Evolutionary conservation across 2,329 filamentous ascomycete genomes (phyloP), one percentile per base, ranked within the genome.

Genomic region (Ascochyta viciae-villosae): DNA sequence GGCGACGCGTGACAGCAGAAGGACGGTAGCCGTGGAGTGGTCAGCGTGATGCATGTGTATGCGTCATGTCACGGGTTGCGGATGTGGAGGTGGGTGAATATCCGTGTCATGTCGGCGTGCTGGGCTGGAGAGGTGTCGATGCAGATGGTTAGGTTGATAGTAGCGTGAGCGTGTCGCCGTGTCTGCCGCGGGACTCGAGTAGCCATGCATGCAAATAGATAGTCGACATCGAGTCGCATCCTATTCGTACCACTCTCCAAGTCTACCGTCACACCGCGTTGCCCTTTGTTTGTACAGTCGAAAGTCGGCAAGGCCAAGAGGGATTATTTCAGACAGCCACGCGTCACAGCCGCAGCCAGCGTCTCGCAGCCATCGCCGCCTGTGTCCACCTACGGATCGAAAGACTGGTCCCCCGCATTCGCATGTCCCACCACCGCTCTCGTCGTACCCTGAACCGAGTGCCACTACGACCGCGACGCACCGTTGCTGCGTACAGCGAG

Each of bases 401-500:
- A 44, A 40, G 29, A 44, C 39, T 43, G 29, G 43, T 35, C 53
- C 47, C 42, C 53, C 53, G 53, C 53, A 56, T 51, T 50, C 53
- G 53, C 53, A 56, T 56, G 53, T 56, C 46, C 50, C 53, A 56
- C 53, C 39, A 41, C 39, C 42, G 40, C 38, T 24, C 47, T 24
- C 22, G 13, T 41, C 33, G 38, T 26, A 26, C 53, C 53, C 53
- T 56, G 53, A 43, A 23, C 38, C 47, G 31, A 56, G 53, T 23
- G 42, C 37, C 47, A 47, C 37, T n/a, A 31, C 53, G 41, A 38
- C 38, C 47, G 48, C 53, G 31, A 51, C 53, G 48, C 48, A 56
- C 42, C 38, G 50, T 51, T 10, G 24, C 27, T 22, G 53, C 42
- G 53, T 38, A 46, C 42, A 38, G 47, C 47, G 47, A 56, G 47